Evolutionary conservation across 306 rosid species (phyloP).

Genomic region (Vachellia pachyceras): DNA sequence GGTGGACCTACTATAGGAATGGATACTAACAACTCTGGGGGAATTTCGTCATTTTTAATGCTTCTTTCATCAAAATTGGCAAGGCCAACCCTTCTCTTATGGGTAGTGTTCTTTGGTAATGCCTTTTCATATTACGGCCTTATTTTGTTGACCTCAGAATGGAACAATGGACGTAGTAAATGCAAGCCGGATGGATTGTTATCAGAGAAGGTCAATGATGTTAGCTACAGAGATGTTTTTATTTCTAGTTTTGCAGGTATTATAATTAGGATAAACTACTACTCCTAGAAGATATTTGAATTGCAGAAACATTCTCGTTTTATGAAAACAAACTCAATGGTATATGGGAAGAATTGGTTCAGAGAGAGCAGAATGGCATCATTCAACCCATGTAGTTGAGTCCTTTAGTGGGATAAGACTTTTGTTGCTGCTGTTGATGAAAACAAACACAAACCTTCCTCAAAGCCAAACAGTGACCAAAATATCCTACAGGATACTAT

Average conservation of each 20-base stretch:
- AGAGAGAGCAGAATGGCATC: too few relatives aligned
- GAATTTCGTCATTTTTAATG: constrained; percentile 60
- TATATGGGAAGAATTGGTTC: not conserved
- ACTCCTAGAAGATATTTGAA: not conserved
- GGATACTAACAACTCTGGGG: constrained; percentile 47
- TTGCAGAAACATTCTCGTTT: not conserved
- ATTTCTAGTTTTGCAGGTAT: constrained; percentile 95
- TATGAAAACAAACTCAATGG: not conserved
- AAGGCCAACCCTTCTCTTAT: constrained; percentile 83
- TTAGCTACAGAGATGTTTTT: constrained; percentile 72
- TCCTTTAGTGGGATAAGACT: not conserved
- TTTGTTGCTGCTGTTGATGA: not conserved
- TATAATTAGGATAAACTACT: not conserved
- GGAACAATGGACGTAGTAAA: constrained; percentile 61
- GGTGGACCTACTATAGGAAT: constrained; percentile 42
- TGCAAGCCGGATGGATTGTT: constrained; percentile 52
- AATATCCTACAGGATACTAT: not conserved
- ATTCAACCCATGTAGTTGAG: not conserved
- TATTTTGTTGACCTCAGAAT: constrained; percentile 89
- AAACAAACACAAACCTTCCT: not conserved
- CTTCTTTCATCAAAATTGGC: constrained; percentile 82
- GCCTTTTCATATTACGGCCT: constrained; percentile 98
- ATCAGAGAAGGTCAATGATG: constrained; percentile 51
- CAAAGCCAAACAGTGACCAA: not conserved
- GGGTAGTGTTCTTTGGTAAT: constrained; percentile 92